Evolutionary conservation across 2,329 filamentous ascomycete genomes (phyloP), one percentile per base, ranked within the genome.

Genomic region (Magnaporthiopsis incrustans): DNA sequence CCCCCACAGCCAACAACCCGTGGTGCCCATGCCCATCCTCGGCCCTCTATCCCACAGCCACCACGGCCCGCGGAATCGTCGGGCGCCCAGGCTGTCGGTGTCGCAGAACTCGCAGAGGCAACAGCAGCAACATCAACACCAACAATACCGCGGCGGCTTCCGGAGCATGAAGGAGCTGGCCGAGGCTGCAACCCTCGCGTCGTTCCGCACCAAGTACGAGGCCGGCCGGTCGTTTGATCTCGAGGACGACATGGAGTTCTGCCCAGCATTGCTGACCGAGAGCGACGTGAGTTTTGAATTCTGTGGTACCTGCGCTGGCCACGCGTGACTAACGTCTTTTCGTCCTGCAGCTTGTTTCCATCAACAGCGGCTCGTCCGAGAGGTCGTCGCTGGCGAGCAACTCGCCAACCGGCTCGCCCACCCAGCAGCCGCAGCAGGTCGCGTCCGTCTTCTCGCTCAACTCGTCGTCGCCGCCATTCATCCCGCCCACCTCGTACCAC

Each of bases 161-260:
- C 89, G 91, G 73, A 90, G 88, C 72, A 91, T 94, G 78, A 93
- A 96, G 77, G 92, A 97, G 76, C 79, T 92, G 68, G 87, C 87
- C 70, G 92, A 96, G 76, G 83, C 89, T n/a, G 86, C 87, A 26
- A 85, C 88, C 62, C 81, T 96, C 66, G 84, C 85, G 66, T 86
- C 88, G 67, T 97, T 96, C 80, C 90, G 94, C 70, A 86, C 86
- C 69, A 89, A 92, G 73, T 96, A 96, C 70, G 93, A 98, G 79
- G 90, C 92, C 68, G 92, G 91, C 66, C 87, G 92, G 66, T 97
- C 93, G 12, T 98, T 98, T 73, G 94, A 98, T 71, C 84, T 98
- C 67, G 94, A 97, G 73, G 94, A 98, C 75, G 94, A 98, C 75
- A 84, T 97, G 79, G 89, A 97, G 77, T 98, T 98, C 77, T 97